Conservation (phyloP, 2,329 filamentous ascomycete genomes). For the Cytospora piceicola region DNA sequence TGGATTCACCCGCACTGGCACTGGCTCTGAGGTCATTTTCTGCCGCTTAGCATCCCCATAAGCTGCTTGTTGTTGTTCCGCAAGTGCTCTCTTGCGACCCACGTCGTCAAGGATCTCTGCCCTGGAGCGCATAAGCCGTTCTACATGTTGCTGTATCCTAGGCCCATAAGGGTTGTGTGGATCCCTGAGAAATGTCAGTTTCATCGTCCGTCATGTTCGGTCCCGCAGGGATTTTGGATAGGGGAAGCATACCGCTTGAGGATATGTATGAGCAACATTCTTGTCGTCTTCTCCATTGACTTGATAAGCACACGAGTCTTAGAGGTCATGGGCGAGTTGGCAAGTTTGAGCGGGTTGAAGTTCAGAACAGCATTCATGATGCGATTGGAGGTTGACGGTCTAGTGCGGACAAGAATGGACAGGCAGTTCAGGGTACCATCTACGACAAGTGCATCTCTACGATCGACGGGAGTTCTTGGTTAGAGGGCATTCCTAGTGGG, state of each 20-base stretch:
- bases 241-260: constrained; percentile 66
- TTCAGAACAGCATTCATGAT: constrained; percentile 83
- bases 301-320: constrained; percentile 81
- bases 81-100: constrained; percentile 75
- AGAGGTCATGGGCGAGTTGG: constrained; percentile 75
- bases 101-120: constrained; percentile 80
- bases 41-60: constrained; percentile 84
- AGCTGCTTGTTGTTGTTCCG: constrained; percentile 67
- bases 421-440: constrained; percentile 91
- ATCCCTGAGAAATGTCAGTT: constrained; percentile 58
- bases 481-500: constrained; percentile 30
- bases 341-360: constrained; percentile 88
- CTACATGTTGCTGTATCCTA: constrained; percentile 85
- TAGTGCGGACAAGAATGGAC: constrained; percentile 78
- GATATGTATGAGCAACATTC: constrained; percentile 81
- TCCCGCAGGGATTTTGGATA: constrained; percentile 26
- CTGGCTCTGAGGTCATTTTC: constrained; percentile 61
- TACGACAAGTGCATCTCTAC: constrained; percentile 82
- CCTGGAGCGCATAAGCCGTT: constrained; percentile 77
- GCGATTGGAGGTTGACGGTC: constrained; percentile 80
- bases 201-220: not conserved
- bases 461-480: constrained; percentile 32
- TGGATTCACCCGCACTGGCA: constrained; percentile 62
- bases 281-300: constrained; percentile 93
- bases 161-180: constrained; percentile 74